A percentile compares a stretch with the other conserved stretches of the same genome.
Conservation (phyloP, 768 basidiomycete genomes). For the Omphalotus guepiniiformis region DNA sequence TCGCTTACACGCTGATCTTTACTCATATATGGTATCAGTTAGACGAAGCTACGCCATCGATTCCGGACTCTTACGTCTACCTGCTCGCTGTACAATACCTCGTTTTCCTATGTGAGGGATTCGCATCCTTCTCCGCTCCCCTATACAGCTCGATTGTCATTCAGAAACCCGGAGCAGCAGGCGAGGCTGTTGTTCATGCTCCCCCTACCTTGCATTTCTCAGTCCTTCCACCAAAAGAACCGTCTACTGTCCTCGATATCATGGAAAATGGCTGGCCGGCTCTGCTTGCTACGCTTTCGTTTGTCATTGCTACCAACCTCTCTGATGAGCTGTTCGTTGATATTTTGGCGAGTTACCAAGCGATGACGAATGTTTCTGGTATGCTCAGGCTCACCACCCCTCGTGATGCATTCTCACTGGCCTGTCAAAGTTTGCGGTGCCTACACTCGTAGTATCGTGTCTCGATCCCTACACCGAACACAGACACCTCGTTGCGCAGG, state of each 20-base stretch:
- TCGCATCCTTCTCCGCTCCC: slow-evolving; percentile 68
- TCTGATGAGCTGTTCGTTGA: slow-evolving; percentile 91
- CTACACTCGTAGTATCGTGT: slow-evolving; percentile 81
- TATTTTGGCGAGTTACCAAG: slow-evolving; percentile 75
- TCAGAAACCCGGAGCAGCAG: slow-evolving; percentile 58
- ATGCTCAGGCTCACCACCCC: slow-evolving; percentile 88
- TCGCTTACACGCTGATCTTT: too few species aligned
- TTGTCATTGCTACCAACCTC: slow-evolving; percentile 85
- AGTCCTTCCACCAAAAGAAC: slow-evolving; percentile 44
- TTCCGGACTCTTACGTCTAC: slow-evolving; percentile 92
- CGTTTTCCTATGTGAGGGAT: slow-evolving; percentile 81
- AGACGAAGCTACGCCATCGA: slow-evolving; percentile 90
- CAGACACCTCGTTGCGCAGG: slow-evolving; percentile 58
- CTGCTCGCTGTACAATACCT: slow-evolving; percentile 89
- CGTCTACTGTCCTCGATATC: slow-evolving; percentile 68
- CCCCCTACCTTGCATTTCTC: slow-evolving; percentile 68
- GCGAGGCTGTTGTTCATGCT: slow-evolving; percentile 62
- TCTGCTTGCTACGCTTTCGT: slow-evolving; percentile 84
- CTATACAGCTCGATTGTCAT: slow-evolving; percentile 71
- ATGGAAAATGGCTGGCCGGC: slow-evolving; percentile 90
- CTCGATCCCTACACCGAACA: slow-evolving; percentile 46
- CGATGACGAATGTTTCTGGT: slow-evolving; percentile 83
- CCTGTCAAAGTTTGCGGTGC: slow-evolving; percentile 91
- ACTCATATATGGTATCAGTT: slow-evolving; percentile 99
- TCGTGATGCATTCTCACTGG: slow-evolving; percentile 89